Evolutionary conservation across 2,329 filamentous ascomycete species (phyloP), one percentile per base, ranked within the genome.

Genomic region (Cyanodermella asteris): DNA sequence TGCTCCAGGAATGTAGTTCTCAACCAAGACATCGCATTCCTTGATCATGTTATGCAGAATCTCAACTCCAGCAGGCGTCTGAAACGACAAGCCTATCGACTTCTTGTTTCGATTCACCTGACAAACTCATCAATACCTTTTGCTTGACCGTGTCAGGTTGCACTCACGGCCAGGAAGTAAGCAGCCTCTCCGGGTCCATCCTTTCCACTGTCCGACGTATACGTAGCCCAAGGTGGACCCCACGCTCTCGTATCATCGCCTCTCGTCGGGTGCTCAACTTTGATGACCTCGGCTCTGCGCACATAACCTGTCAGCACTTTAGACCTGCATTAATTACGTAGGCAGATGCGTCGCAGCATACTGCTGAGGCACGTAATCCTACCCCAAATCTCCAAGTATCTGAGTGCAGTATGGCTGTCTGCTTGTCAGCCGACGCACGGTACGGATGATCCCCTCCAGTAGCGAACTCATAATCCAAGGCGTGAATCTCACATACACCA

Each of bases 51-150:
- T 70, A 50, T 93, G 82, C 4, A 97, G 57, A 29, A 97, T 81
- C 8, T 77, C 67, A 13, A 91, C 72, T 6, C 87, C 87, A 2
- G 72, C n/a, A 10, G 14, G 5, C 11, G 26, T 25, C 20, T 87
- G 76, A 42, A 97, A 97, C 1, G 82, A 93, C 2, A 97, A 59
- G 0, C 69, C 87, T 2, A 97, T 50, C 0, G 84, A 94, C 45
- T 87, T 91, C 46, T 97, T 97, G 53, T 97, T 97, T 25, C 87
- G 76, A 43, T 94, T 94, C 10, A 80, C 78, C 80, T 91, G 33
- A 9, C 9, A 20, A 18, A 19, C 19, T 19, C 5, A 7, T 11
- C 2, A 23, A 19, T 4, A 16, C 8, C 22, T 17, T 13, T 2
- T 5, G 8, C 15, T 18, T 5, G 8, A 23, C 12, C 4, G n/a